Evolutionary conservation across 2,329 filamentous ascomycete genomes (phyloP), one percentile per base, ranked within the genome.

Genomic region (Apiospora malaysiana): DNA sequence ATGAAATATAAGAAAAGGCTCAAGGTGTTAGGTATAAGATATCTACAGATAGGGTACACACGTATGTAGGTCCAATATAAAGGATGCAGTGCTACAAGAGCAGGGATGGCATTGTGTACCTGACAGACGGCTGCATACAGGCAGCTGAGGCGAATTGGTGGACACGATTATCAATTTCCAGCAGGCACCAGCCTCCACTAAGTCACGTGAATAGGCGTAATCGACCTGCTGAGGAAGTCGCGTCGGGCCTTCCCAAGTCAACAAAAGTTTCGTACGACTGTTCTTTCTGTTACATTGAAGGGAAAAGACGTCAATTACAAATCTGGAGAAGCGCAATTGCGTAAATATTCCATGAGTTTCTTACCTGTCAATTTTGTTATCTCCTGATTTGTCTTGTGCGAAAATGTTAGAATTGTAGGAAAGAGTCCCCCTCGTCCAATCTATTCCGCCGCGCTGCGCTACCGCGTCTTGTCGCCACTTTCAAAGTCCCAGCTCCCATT

Each of bases 181-280:
- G 49, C 25, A 56, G 56, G 56, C 32, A 63, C 27, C 32, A 63
- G 21, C 32, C 2, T 12, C 46, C 43, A 47, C 43, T 68, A 47
- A 51, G 46, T 68, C 67, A 68, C 37, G 46, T 68, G 67, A 68
- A 9, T 23, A 56, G 67, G 67, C 67, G 67, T 14, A 40, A 42
- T 49, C 43, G 27, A 40, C 46, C 67, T 49, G 46, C 25, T 40
- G 47, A 18, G 7, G n/a, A 16, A 23, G 46, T 56, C 67, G 67
- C 67, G 67, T 40, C 67, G 67, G 32, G 67, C 46, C 47, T 49
- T 23, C 67, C 8, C 21, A 2, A 42, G 46, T 68, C 67, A 68
- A 68, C 67, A 68, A 68, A 63, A 4, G 2, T n/a, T n/a, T 32
- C 32, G 6, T 32, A 32, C 32, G 32, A 32, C 3, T 6, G 6